Evolutionary conservation across 2,329 filamentous ascomycete genomes (phyloP), one percentile per base, ranked within the genome.

Genomic region (Ceratocystiopsis sp.): DNA sequence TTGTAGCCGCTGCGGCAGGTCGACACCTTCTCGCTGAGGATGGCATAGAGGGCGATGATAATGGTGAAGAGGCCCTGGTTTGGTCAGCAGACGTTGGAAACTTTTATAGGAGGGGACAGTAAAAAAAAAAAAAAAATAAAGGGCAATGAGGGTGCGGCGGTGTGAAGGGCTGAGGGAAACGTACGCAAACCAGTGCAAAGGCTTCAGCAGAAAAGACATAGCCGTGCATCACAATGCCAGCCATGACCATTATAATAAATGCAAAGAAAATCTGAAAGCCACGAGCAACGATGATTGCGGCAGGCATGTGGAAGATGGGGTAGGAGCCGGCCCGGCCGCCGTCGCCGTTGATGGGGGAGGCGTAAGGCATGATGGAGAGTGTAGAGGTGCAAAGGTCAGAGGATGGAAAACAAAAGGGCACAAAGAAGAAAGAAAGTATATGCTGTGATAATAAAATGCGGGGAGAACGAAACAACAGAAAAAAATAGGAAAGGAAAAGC

Each of bases 141-240:
- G 21, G 7, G 14, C 18, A 13, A 13, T 8, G 13, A 18, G 13
- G 21, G 39, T 4, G 39, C 18, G 32, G 5, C 11, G 25, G n/a
- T n/a, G n/a, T n/a, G 16, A 25, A 3, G 19, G 6, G 33, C 18
- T 17, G 12, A 40, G 15, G 13, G 5, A 13, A 11, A 52, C 55
- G 19, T 52, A 58, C 55, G 39, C 54, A 57, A 35, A 54, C 55
- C 10, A 59, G 41, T 3, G 49, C 51, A 38, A 56, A 59, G 12
- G 46, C 54, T 11, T 51, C 45, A 3, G 51, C 47, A 9, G 50
- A 47, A 42, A 57, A 21, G 16, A 53, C 52, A 2, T 50, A 35
- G 6, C 54, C 54, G 39, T 59, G 55, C 43, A 59, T 58, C n/a
- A 58, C 41, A 12, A 46, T 35, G 34, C 51, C 55, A 9, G 48